Base-by-base conservation (phyloP, 345 rosid genomes). In the Eucalyptus sp. region DNA sequence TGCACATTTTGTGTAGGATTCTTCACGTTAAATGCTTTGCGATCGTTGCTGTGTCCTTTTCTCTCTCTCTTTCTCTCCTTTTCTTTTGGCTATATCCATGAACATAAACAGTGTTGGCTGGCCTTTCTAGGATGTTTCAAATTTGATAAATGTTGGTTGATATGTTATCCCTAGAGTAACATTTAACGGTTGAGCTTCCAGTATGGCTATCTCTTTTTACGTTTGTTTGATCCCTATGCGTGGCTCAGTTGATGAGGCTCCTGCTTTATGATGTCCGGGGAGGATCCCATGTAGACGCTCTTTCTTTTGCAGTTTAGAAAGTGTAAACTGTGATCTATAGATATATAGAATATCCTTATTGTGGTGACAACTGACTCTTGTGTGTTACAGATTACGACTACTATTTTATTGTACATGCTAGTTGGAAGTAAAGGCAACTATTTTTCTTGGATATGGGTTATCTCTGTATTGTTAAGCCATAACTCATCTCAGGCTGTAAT, bases 281-380 rank as follows among this genome's bases (percentile, higher is more conserved):
- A 16, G 11, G 80, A 68, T 68, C 43, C 10, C 22, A 68, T 16
- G 80, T 16, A 68, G 6, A 8, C 6, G 5, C 43, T 15, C 43
- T 64, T 31, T 49, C 27, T 22, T 50, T 89, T 62, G 88, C 96
- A 97, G 98, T 93, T 97, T 89, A 94, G 95, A 90, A 80, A 90
- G 12, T 31, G 80, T 68, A 68, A 16, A 31, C 12, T 68, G 80
- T 68, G 80, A 68, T 68, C 11, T 31, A 33, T 11, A 31, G 80
- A 20, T 68, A 12, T 31, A 31, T 68, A 68, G 20, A 33, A 68
- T 68, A 16, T 8, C 80, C 12, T 31, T 68, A 68, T 31, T 15
- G 20, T 31, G 31, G 43, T 3, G 12, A 25, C 83, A 76, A 41
- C 83, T 37, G 15, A 41, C 83, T 76, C 8, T 76, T 41, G 29